Base-by-base conservation (phyloP, 148 eudicot species). In the Silene latifolia region DNA sequence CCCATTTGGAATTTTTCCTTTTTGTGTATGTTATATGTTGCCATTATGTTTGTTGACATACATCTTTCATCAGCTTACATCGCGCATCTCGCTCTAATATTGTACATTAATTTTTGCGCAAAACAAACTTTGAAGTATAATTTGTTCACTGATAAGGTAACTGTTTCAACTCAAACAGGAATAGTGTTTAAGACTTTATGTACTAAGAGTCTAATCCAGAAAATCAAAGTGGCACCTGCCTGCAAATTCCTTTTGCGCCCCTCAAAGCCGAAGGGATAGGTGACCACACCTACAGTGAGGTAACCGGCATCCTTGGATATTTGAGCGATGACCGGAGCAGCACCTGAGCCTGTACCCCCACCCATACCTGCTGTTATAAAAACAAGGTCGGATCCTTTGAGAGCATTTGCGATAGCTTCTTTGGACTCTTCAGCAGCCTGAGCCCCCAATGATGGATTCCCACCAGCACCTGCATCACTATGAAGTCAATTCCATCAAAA, bases 281-380 rank as follows among this genome's bases (percentile, higher is more conserved):
- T 92, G 74, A 96, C 99, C 54, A 96, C 98, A 70, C 99, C 98
- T 79, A 95, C 99, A 62, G 98, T 95, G 69, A 95, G 83, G 80
- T 92, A 95, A 64, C 99, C 99, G 2, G 97, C 96, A 81, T 95
- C 96, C 81, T 88, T 95, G 32, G 97, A 82, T 74, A 95, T 90
- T 80, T 92, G 97, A 42, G 99, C 99, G 54, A 95, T 93, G 58
- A 92, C 86, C 10, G 97, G 98, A 73, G 99, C 99, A 81, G 99
- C 99, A 84, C 99, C 98, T 32, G 99, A 95, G 14, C 99, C 99
- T 19, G 99, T 95, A 42, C 99, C 98, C 58, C 99, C 99, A 72
- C 99, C 99, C 99, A 95, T 95, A 42, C 99, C 98, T n/a, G 99
- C 97, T 65, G 99, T 95, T 83, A 95, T 86, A 73, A 95, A 95